phyloP scores from a whole-genome alignment of 192 early-diverging fungal species.

The Coemansia reversa region DNA sequence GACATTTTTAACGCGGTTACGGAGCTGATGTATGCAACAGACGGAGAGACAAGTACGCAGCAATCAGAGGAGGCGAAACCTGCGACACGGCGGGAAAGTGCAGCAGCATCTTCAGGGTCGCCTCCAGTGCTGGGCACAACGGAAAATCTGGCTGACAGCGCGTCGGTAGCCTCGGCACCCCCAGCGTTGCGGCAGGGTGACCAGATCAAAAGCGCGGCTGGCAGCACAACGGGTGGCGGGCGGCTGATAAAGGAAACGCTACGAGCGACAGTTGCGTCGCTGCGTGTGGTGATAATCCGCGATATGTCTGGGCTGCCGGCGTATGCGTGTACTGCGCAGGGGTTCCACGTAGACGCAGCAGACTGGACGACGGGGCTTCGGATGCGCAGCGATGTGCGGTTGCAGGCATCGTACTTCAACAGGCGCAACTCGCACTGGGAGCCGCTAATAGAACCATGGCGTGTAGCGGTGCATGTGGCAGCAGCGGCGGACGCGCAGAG shows the following conservation, averaged over 20 bases:
- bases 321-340: slow-evolving; percentile 79
- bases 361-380: slow-evolving; percentile 81
- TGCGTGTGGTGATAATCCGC: slow-evolving; percentile 80
- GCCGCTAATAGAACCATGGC: slow-evolving; percentile 90
- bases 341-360: slow-evolving; percentile 71
- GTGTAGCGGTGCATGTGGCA: slow-evolving; percentile 60
- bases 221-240: background rate
- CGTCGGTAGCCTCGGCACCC: slow-evolving; percentile 17
- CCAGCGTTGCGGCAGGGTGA: background rate
- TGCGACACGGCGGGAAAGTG: background rate
- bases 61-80: background rate
- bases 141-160: slow-evolving; percentile 5
- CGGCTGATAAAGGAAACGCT: slow-evolving; percentile 50
- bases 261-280: slow-evolving; percentile 37
- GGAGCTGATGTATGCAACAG: slow-evolving; percentile 57
- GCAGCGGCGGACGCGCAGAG: slow-evolving; percentile 20
- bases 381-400: slow-evolving; percentile 65
- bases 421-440: slow-evolving; percentile 99
- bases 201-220: background rate
- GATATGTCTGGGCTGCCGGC: slow-evolving; percentile 94
- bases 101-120: background rate
- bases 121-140: background rate
- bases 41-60: background rate
- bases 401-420: slow-evolving; percentile 93
- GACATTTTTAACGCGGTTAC: slow-evolving; percentile 77